A percentile compares a stretch with the other conserved stretches of the same genome.
Evolutionary conservation across 192 early-diverging fungal species (phyloP).

Genomic region (Entomortierella beljakovae): DNA sequence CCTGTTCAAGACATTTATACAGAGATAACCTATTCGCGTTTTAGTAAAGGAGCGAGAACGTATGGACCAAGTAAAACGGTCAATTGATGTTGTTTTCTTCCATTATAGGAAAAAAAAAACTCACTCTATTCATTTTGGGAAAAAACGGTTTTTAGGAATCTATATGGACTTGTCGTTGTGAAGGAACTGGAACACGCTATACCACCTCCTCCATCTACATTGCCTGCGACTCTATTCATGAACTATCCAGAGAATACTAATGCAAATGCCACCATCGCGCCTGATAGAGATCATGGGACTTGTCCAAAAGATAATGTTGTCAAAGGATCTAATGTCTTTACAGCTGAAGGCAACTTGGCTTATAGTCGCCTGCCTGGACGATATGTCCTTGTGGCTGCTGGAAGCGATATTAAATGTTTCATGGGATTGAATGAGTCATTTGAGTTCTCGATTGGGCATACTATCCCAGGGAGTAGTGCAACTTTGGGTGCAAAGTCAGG

Average conservation of each 20-base stretch:
- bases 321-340: constrained; percentile 28
- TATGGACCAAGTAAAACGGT: constrained; percentile 7
- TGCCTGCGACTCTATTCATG: neutral
- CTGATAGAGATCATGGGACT: too few relatives aligned
- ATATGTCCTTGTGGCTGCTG: constrained; percentile 45
- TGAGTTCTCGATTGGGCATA: constrained; percentile 24
- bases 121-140: neutral
- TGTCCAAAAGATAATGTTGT: neutral
- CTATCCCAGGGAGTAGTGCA: neutral
- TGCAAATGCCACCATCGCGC: too few relatives aligned
- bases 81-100: neutral
- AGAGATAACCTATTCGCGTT: constrained; percentile 29
- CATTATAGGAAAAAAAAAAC: neutral
- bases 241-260: neutral
- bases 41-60: constrained; percentile 46
- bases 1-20: constrained; percentile 52
- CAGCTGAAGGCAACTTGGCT: constrained; percentile 2
- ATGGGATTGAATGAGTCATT: constrained; percentile 37
- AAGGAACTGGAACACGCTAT: constrained; percentile 25
- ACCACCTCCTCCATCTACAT: neutral
- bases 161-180: constrained; percentile 44
- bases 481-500: neutral
- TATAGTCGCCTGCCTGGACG: constrained; percentile 26
- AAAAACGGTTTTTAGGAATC: constrained; percentile 20
- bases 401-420: constrained; percentile 23